Conservation (phyloP, 306 rosid genomes). For the Rubus parviflorus region DNA sequence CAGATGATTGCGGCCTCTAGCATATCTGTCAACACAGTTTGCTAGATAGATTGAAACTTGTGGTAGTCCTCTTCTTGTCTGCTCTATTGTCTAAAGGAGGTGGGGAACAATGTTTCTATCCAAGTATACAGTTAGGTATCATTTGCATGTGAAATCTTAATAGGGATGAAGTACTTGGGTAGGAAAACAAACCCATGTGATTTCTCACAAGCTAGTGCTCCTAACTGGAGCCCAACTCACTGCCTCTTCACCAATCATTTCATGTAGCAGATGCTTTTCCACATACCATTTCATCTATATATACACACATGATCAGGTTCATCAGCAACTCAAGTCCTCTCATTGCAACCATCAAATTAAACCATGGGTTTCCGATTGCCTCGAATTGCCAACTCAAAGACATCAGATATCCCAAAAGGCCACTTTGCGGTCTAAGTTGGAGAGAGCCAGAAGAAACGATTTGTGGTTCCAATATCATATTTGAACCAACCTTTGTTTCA, state of each 20-base stretch:
- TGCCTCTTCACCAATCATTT: not conserved
- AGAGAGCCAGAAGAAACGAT: too few species aligned
- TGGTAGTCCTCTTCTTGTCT: too few species aligned
- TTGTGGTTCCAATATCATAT: too few species aligned
- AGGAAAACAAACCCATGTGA: not conserved
- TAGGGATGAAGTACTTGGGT: not conserved
- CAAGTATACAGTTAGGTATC: too few species aligned
- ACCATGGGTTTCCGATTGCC: too few species aligned
- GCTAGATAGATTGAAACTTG: too few species aligned
- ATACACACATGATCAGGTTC: not conserved
- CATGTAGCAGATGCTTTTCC: not conserved
- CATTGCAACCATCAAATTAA: not conserved
- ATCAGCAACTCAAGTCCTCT: not conserved
- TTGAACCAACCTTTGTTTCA: too few species aligned
- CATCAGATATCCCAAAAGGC: too few species aligned
- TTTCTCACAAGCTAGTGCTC: not conserved
- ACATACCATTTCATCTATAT: not conserved
- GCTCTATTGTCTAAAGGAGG: not conserved
- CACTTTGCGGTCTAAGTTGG: too few species aligned
- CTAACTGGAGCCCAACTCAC: not conserved
- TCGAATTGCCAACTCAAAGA: too few species aligned
- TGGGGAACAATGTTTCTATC: not conserved
- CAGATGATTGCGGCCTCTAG: too few species aligned
- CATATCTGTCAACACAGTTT: too few species aligned
- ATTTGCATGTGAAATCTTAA: not conserved